Evolutionary conservation across 2,329 filamentous ascomycete species (phyloP).

Genomic region (Trichoderma atroviride): DNA sequence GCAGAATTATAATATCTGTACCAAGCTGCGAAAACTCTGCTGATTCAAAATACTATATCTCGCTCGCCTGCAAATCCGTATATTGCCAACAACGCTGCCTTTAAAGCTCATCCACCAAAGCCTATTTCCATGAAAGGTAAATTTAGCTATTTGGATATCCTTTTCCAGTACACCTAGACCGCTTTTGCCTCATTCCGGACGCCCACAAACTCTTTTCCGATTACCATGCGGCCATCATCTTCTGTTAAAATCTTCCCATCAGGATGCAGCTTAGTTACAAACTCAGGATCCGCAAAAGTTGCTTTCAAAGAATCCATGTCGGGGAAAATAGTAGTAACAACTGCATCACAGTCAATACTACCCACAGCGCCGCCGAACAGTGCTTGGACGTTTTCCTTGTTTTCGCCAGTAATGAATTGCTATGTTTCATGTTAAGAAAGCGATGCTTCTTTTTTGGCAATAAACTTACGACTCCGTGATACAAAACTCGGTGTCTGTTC

Average conservation of each 20-base stretch:
- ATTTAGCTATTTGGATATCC: background rate
- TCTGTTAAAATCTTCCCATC: conserved; percentile 1
- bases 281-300: background rate
- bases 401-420: background rate
- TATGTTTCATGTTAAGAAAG: background rate
- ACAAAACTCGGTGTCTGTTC: background rate
- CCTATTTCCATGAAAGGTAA: background rate
- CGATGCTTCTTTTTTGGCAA: background rate
- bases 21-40: no score
- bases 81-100: background rate
- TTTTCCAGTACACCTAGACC: background rate
- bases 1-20: no score
- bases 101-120: background rate
- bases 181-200: background rate
- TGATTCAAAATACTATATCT: no score
- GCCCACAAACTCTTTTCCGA: background rate
- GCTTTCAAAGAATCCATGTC: conserved; percentile 1
- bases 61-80: background rate
- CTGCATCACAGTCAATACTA: background rate
- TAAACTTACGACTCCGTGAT: background rate
- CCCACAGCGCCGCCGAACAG: background rate
- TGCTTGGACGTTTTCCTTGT: background rate
- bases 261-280: background rate
- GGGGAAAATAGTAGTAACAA: background rate
- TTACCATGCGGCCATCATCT: background rate